Base-by-base conservation (phyloP, 2,329 filamentous ascomycete genomes). In the Penicillium sp. region DNA sequence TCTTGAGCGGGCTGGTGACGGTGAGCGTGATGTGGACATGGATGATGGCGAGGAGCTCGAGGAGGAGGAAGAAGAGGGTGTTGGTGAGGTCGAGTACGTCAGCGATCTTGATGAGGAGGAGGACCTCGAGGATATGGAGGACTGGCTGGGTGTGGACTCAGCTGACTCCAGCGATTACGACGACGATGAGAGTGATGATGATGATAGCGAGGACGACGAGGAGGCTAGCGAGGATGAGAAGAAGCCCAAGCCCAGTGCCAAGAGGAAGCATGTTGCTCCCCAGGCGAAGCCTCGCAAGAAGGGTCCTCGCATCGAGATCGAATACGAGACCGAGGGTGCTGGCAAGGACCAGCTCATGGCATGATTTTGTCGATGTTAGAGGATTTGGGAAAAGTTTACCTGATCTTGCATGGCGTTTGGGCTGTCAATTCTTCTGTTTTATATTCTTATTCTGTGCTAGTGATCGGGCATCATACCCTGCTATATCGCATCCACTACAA, bases 41-140 rank as follows among this genome's bases (percentile, higher is more conserved):
- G 93, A 97, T 72, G 87, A 92, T 66, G 93, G 92, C 10, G 86
- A 95, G 62, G 87, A 90, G 65, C 87, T 90, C 36, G 90, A 92
- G 27, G 88, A 90, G 4, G 81, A 86, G 41, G 87, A 90, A 67
- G 83, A 86, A 60, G 87, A 90, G 65, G 87, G 86, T 52, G 87
- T 88, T 57, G 89, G 86, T 45, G 84, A 89, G 59, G 89, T 97
- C 46, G 92, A 97, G 79, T 97, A 97, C 69, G 91, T 97, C 57
- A 93, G 90, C 70, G 94, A 97, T 73, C 78, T 96, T 55, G 92
- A 92, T 46, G 91, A 84, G 59, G 83, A 84, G 21, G 86, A 83
- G 52, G 89, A 92, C 70, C 84, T 97, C 50, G 91, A 97, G 75
- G 93, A 97, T 72, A 96, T 97, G 53, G 90, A 97, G 75, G 93